phyloP scores from a whole-genome alignment of 2,329 filamentous ascomycete genomes.

The Cordyceps cicadae region DNA sequence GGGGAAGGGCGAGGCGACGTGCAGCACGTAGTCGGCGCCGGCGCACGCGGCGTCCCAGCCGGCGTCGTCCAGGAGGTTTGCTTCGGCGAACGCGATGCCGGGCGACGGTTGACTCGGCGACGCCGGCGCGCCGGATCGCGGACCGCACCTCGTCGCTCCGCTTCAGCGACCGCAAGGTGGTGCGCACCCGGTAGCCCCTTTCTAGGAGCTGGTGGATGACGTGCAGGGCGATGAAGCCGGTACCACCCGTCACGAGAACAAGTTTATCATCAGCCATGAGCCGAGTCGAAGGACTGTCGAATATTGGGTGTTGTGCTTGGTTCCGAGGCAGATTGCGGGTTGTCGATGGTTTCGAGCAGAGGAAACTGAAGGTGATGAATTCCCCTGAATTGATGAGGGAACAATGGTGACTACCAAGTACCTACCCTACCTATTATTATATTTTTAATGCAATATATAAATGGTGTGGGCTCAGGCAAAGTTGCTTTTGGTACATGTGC shows the following conservation, averaged over 20 bases:
- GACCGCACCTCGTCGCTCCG: constrained; percentile 14
- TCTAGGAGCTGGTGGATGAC: constrained; percentile 17
- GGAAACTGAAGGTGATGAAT: too few species aligned
- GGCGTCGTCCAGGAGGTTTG: constrained; percentile 20
- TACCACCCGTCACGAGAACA: constrained; percentile 19
- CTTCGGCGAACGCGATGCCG: constrained; percentile 21
- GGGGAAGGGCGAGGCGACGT: constrained; percentile 27
- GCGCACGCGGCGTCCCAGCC: constrained; percentile 22
- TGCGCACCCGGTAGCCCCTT: constrained; percentile 15
- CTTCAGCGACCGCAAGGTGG: constrained; percentile 13
- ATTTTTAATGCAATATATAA: too few species aligned
- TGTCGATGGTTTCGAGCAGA: too few species aligned
- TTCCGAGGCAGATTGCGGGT: not conserved
- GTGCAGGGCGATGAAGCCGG: constrained; percentile 18
- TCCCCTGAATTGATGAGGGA: too few species aligned
- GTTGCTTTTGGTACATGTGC: too few species aligned
- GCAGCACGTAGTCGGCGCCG: constrained; percentile 24
- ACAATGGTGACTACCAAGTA: too few species aligned
- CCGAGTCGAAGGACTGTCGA: too few species aligned
- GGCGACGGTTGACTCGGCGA: constrained; percentile 12
- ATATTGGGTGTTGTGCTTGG: not conserved
- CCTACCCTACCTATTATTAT: too few species aligned
- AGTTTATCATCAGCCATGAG: constrained; percentile 4
- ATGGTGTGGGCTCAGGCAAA: too few species aligned
- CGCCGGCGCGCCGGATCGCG: constrained; percentile 9